Evolutionary conservation across 1,284 basidiomycete species (phyloP).

Genomic region (Peniophora sp.): DNA sequence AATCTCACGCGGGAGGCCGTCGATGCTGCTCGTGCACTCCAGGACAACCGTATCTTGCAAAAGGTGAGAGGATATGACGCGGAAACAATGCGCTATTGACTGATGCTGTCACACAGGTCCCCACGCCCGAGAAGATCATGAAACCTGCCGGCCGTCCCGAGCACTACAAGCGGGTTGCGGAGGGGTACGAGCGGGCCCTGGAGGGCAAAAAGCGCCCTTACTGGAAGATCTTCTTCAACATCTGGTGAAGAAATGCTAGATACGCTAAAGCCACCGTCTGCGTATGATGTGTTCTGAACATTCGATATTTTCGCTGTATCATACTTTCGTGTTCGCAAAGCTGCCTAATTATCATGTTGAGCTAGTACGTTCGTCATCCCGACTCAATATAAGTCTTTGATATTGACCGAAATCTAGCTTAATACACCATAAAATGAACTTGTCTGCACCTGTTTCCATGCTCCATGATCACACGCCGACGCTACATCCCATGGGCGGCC

Average conservation of each 20-base stretch:
- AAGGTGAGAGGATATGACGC: slow-evolving; percentile 32
- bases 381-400: no score
- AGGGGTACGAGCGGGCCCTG: slow-evolving; percentile 64
- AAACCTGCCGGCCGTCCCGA: slow-evolving; percentile 60
- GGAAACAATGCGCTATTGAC: neutral
- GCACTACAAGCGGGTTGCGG: slow-evolving; percentile 63
- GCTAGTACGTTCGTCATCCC: no score
- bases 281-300: no score
- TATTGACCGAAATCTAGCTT: no score
- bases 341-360: no score
- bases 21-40: slow-evolving; percentile 43
- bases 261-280: no score
- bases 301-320: no score
- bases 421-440: no score
- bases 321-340: no score
- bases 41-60: slow-evolving; percentile 44
- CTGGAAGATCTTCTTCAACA: slow-evolving; percentile 75
- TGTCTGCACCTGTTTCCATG: no score
- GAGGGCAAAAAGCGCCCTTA: slow-evolving; percentile 67
- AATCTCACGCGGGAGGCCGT: slow-evolving; percentile 53
- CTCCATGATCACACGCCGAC: no score
- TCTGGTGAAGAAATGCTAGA: slow-evolving; percentile 41
- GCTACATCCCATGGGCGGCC: no score
- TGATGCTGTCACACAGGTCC: slow-evolving; percentile 48
- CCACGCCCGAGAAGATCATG: slow-evolving; percentile 51